phyloP scores from a whole-genome alignment of 352 stramenopile genomes.

The Globisporangium nodosum region DNA sequence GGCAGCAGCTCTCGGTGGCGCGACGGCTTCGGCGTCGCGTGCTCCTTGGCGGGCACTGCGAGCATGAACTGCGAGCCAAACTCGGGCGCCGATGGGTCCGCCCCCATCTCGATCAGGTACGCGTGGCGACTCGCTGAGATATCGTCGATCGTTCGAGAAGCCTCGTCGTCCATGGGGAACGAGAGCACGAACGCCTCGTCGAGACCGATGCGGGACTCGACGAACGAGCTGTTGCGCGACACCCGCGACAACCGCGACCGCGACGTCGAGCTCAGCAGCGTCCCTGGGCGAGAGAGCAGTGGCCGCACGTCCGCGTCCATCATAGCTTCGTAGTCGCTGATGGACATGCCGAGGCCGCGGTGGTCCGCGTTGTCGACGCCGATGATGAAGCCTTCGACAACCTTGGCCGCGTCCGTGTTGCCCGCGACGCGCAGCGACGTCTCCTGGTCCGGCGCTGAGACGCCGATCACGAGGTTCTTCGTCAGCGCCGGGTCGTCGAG shows the following conservation, averaged over 20 bases:
- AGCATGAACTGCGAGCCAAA: constrained; percentile 52
- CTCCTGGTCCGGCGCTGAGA: constrained; percentile 72
- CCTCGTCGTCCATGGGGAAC: constrained; percentile 57
- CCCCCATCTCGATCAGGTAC: constrained; percentile 69
- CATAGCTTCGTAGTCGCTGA: constrained; percentile 36
- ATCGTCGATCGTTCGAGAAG: constrained; percentile 11
- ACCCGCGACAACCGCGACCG: constrained; percentile 19
- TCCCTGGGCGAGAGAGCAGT: constrained; percentile 9
- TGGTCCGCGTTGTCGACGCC: constrained; percentile 50
- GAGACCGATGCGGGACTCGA: constrained; percentile 31
- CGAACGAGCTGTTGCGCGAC: constrained; percentile 42
- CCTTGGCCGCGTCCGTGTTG: constrained; percentile 40
- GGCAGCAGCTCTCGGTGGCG: constrained; percentile 57
- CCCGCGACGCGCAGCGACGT: constrained; percentile 58
- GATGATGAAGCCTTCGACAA: constrained; percentile 83
- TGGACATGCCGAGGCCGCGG: constrained; percentile 35
- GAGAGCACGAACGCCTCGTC: constrained; percentile 79
- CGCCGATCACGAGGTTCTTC: constrained; percentile 75
- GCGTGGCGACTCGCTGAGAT: constrained; percentile 27
- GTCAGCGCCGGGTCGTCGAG: constrained; percentile 6
- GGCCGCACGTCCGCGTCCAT: background rate
- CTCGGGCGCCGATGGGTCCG: constrained; percentile 33
- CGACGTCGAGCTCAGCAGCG: constrained; percentile 34
- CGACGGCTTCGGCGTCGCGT: constrained; percentile 39
- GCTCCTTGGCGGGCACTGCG: constrained; percentile 53